Base-by-base conservation (phyloP, 192 early-diverging fungal species). In the Backusella liffmaniae region DNA sequence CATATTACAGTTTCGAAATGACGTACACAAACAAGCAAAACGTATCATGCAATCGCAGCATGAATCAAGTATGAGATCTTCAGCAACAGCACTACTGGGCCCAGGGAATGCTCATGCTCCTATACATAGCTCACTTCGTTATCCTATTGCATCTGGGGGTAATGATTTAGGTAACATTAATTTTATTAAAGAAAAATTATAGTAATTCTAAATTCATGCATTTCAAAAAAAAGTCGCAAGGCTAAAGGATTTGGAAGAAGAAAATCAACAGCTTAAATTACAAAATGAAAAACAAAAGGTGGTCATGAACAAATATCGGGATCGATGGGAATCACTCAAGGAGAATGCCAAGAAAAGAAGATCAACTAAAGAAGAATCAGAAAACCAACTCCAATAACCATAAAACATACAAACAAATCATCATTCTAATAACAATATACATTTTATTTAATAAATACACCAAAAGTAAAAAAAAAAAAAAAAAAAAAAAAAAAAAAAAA, bases 301-400 rank as follows among this genome's bases (percentile, higher is more conserved):
- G 3, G 72, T 88, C n/a, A 85, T 92, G 79, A 78, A 71, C 59
- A 92, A 92, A 81, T 95, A 94, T 72, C 88, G 88, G 72, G 91
- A 93, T 34, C 84, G 92, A 35, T 95, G 93, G 93, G 90, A 92
- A 36, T 91, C 90, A 65, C 77, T 94, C 23, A 94, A 93, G 68
- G 94, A 94, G 75, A 86, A 88, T 35, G 92, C 91, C 41, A 91
- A 90, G 70, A 87, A 86, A 32, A 66, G 85, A 71, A 75, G 83
- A 49, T 26, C 70, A 12, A 41, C 69, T 46, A 62, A 62, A 62
- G 56, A 62, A 62, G 56, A 62, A 9, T 29, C 56, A 29, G 56
- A 62, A 62, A 62, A 2, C n/a, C 23, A 62, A 62, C 4, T 29
- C 8, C 12, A 62, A 62, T 9, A 62, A 29, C n/a, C 8, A 21